A percentile compares a stretch with the other conserved stretches of the same genome.
phyloP scores from a whole-genome alignment of 768 basidiomycete genomes.

The Pulveroboletus ravenelii region DNA sequence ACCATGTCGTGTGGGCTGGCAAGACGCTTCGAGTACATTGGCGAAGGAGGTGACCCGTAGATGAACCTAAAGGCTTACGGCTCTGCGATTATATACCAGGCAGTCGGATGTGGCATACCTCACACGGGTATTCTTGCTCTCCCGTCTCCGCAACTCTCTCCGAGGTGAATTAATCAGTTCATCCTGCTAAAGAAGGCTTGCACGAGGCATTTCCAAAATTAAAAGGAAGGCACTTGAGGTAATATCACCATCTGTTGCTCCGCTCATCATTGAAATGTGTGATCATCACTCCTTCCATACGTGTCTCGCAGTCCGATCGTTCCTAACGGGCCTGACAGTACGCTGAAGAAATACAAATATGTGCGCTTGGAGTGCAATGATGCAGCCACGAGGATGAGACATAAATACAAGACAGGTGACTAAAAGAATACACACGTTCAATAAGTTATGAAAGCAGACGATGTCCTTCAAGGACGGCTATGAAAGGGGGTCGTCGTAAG shows the following conservation, averaged over 20 bases:
- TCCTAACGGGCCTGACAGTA: constrained; percentile 19
- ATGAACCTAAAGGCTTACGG: constrained; percentile 8
- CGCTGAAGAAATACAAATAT: constrained; percentile 14
- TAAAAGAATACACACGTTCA: constrained; percentile 22
- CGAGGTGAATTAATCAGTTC: constrained; percentile 16
- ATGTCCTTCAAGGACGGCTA: constrained; percentile 52
- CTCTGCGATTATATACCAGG: constrained; percentile 20
- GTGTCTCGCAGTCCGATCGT: constrained; percentile 23
- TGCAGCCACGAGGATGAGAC: constrained; percentile 28
- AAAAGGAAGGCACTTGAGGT: constrained; percentile 28
- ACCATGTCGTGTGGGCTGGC: constrained; percentile 24
- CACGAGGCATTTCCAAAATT: constrained; percentile 27
- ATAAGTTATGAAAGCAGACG: constrained; percentile 28
- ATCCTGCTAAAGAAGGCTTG: constrained; percentile 15
- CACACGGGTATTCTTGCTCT: constrained; percentile 14
- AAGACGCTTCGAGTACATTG: constrained; percentile 24
- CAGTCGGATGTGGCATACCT: constrained; percentile 14
- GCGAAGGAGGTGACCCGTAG: constrained; percentile 7
- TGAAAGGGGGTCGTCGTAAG: constrained; percentile 57
- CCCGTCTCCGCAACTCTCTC: constrained; percentile 12
- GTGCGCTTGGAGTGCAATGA: constrained; percentile 17
- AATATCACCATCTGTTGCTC: constrained; percentile 28
- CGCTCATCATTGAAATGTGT: constrained; percentile 29
- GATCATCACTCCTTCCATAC: constrained; percentile 28
- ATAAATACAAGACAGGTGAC: constrained; percentile 27